Percentiles rank a stretch among this genome's conserved stretches.
Evolutionary conservation across 192 early-diverging fungal species (phyloP).

Genomic region (Entophlyctis luteolus): DNA sequence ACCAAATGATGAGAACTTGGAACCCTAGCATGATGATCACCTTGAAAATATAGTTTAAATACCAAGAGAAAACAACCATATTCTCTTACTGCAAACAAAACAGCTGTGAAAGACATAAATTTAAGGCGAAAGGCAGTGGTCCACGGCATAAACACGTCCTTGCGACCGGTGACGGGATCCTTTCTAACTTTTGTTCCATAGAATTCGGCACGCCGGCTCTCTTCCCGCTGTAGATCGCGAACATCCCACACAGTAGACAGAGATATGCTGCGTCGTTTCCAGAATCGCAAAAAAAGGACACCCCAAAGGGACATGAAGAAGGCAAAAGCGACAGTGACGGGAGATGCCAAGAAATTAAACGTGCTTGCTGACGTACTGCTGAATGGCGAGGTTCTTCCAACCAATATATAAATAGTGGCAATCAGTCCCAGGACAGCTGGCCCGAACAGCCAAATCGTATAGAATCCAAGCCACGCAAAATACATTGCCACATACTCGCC

Average conservation of each 20-base stretch:
- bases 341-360: conserved; percentile 52
- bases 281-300: conserved; percentile 56
- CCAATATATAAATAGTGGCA: conserved; percentile 51
- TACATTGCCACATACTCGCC: conserved; percentile 69
- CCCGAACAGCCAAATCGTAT: conserved; percentile 53
- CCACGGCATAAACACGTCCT: conserved; percentile 24
- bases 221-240: conserved; percentile 44
- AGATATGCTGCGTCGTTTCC: conserved; percentile 54
- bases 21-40: conserved; percentile 30
- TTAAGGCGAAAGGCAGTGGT: neutral
- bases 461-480: conserved; percentile 67
- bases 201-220: conserved; percentile 60
- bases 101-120: neutral
- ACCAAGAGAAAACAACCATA: neutral
- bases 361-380: neutral
- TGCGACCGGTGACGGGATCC: conserved; percentile 53
- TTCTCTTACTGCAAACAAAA: neutral
- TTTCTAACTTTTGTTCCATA: conserved; percentile 39
- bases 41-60: conserved; percentile 21
- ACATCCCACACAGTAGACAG: conserved; percentile 55
- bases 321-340: conserved; percentile 50
- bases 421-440: conserved; percentile 50
- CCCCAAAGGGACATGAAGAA: conserved; percentile 63
- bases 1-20: conserved; percentile 26
- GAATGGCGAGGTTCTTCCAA: conserved; percentile 22